Evolutionary conservation across 371 early-diverging fungal genomes (phyloP).

Genomic region (Mortierella sp.): DNA sequence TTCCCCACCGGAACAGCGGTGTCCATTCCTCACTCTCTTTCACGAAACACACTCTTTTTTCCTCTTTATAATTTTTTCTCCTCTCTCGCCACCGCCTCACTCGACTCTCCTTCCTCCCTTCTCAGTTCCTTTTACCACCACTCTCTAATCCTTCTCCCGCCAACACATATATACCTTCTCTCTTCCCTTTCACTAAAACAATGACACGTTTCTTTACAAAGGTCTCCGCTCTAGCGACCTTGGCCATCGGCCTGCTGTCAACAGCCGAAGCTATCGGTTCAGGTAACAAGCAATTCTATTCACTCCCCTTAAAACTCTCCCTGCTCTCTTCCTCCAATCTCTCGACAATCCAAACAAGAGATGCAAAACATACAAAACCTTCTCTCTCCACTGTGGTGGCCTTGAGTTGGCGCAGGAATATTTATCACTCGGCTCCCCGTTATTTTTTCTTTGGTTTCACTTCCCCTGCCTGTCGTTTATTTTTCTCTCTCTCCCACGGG

Average conservation of each 20-base stretch:
- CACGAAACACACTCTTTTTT: neutral
- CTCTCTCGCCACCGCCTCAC: neutral
- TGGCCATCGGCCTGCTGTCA: conserved; percentile 15
- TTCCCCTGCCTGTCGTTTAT: no score
- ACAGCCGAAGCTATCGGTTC: conserved; percentile 3
- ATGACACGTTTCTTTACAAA: conserved; percentile 22
- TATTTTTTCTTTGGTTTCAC: no score
- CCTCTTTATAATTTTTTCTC: neutral
- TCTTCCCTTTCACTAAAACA: neutral
- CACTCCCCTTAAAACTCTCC: no score
- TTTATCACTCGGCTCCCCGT: neutral
- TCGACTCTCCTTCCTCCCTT: conserved; percentile 12
- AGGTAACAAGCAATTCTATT: neutral
- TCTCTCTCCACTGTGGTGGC: neutral
- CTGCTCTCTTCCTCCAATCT: no score
- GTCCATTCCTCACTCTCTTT: neutral
- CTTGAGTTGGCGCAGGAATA: neutral
- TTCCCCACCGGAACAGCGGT: conserved; percentile 23
- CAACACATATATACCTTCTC: neutral
- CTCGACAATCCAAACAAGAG: neutral
- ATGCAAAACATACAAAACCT: neutral
- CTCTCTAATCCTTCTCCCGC: neutral
- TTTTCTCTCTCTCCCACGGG: no score
- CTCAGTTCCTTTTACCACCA: neutral
- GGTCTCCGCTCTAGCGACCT: conserved; percentile 18